Base-by-base conservation (phyloP, 345 rosid genomes). In the Aegle marmelos region DNA sequence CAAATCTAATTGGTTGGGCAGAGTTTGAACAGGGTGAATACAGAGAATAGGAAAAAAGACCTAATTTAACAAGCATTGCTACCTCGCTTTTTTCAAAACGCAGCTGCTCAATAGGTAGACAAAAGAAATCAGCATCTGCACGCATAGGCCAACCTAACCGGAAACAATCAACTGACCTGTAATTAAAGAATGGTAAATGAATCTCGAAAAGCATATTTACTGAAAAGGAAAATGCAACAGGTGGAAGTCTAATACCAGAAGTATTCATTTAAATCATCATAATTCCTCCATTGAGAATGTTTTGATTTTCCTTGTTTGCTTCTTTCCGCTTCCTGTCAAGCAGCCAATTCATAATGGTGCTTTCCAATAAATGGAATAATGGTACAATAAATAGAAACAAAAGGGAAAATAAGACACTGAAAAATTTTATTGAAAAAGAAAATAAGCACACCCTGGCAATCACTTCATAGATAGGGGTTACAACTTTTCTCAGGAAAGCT, bases 141-240 rank as follows among this genome's bases (percentile, higher is more conserved):
- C 98, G 96, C 99, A 97, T 94, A 56, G 99, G 99, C 99, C 99
- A 97, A 70, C 99, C 97, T 81, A 97, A 78, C 39, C 97, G 94
- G 81, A 97, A 97, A 86, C 99, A 97, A 85, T 93, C 97, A 77
- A 88, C 92, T 7, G 97, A 97, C 99, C 99, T 97, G 79, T 65
- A 87, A 78, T 76, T 73, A 61, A 76, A 70, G 36, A 68, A 65
- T 34, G 28, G 68, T 69, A 79, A 70, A 73, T 64, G 70, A 45
- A 73, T 81, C 37, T 27, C 37, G 0, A 33, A 19, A 75, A 64
- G 9, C n/a, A 65, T 22, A 64, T 8, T 76, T 25, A 75, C 11
- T 13, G 31, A 58, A 22, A 34, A 28, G 73, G 73, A 80, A 33
- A 34, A 68, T 54, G 19, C 17, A 21, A 56, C 34, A 74, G 74